Evolutionary conservation across 441 rosid species (phyloP).

Genomic region (Sinapis alba): DNA sequence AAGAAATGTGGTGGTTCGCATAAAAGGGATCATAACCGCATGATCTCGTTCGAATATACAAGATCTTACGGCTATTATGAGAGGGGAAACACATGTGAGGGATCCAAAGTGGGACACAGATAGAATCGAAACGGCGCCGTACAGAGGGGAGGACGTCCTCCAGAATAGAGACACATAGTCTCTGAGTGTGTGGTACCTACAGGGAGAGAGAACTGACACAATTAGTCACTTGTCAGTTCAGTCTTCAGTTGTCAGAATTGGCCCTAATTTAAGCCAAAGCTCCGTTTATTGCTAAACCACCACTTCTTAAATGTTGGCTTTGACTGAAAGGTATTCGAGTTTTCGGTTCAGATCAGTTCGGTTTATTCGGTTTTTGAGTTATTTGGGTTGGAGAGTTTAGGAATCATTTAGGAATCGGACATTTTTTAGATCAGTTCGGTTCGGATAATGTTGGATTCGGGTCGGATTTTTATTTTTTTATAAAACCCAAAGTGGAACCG

Average conservation of each 20-base stretch:
- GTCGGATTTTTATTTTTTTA: no score
- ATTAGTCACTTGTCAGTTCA: slow-evolving; percentile 40
- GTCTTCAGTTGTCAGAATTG: slow-evolving; percentile 40
- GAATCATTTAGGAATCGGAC: no score
- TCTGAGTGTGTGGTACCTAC: slow-evolving; percentile 38
- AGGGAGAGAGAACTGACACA: slow-evolving; percentile 38
- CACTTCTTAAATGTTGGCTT: not conserved
- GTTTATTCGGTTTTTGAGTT: no score
- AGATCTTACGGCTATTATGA: slow-evolving; percentile 32
- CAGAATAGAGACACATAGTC: slow-evolving; percentile 31
- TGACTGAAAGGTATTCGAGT: no score
- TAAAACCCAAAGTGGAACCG: no score
- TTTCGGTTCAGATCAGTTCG: no score
- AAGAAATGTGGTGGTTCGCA: slow-evolving; percentile 29
- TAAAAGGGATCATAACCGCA: slow-evolving; percentile 23
- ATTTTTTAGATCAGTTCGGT: no score
- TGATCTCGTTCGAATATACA: slow-evolving; percentile 26
- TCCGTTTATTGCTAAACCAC: slow-evolving; percentile 19
- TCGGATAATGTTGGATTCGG: no score
- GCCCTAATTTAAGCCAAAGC: slow-evolving; percentile 7
- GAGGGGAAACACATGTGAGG: slow-evolving; percentile 18
- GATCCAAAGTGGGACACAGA: slow-evolving; percentile 27
- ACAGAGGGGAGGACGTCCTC: slow-evolving; percentile 31
- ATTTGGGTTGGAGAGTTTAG: no score
- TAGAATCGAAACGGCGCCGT: slow-evolving; percentile 42